phyloP scores from a whole-genome alignment of 2,329 filamentous ascomycete genomes.

The Colletotrichum spaethianum region DNA sequence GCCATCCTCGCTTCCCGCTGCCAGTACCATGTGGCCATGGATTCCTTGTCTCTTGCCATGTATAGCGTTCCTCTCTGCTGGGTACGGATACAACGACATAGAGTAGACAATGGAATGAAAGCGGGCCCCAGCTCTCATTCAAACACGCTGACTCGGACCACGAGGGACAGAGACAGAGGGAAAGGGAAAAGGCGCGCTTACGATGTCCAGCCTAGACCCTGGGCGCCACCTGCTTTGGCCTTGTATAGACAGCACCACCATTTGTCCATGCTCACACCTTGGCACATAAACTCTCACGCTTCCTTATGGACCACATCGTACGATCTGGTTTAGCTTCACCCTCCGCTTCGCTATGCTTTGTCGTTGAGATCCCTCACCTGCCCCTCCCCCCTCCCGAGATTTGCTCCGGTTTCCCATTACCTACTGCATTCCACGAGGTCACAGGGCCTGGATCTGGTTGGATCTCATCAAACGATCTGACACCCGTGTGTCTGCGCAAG shows the following conservation, averaged over 20 bases:
- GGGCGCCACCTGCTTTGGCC: slow-evolving; percentile 8
- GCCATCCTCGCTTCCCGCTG: not conserved
- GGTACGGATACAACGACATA: slow-evolving; percentile 10
- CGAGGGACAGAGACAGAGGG: not conserved
- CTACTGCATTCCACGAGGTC: slow-evolving; percentile 30
- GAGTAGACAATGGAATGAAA: slow-evolving; percentile 1
- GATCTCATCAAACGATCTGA: slow-evolving; percentile 42
- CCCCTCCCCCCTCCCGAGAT: not conserved
- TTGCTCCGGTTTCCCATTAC: slow-evolving; percentile 30
- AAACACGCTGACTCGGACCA: slow-evolving; percentile 34
- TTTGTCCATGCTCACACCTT: slow-evolving; percentile 7
- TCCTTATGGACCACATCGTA: slow-evolving; percentile 32
- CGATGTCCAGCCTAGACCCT: slow-evolving; percentile 11
- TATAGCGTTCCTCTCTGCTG: slow-evolving; percentile 7
- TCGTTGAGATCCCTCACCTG: slow-evolving; percentile 20
- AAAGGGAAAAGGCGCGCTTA: not conserved
- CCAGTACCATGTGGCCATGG: slow-evolving; percentile 9
- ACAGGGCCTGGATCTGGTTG: slow-evolving; percentile 38
- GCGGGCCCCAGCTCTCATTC: slow-evolving; percentile 14
- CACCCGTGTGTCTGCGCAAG: slow-evolving; percentile 38
- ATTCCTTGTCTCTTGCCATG: slow-evolving; percentile 13
- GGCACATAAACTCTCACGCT: slow-evolving; percentile 28
- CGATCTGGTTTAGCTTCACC: slow-evolving; percentile 30
- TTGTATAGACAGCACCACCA: not conserved
- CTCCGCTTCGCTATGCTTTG: slow-evolving; percentile 31